A percentile compares a stretch with the other conserved stretches of the same genome.
phyloP scores from a whole-genome alignment of 2,329 filamentous ascomycete species.

The Domatiomyces globalis region DNA sequence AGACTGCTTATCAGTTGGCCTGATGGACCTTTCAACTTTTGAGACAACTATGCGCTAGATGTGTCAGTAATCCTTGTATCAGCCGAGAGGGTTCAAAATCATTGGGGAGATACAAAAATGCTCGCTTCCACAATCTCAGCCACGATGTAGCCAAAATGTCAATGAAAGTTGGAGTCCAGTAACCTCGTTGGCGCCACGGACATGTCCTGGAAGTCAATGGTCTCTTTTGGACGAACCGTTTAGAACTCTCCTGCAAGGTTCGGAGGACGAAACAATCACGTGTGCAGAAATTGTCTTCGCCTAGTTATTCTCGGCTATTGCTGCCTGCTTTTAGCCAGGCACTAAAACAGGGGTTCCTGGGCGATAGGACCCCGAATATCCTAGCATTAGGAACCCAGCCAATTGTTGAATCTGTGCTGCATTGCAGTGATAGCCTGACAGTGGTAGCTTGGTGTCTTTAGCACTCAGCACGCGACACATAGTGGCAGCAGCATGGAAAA shows the following conservation, averaged over 20 bases:
- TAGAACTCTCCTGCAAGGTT: not conserved
- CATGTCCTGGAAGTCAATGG: not conserved
- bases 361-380: too few relatives aligned
- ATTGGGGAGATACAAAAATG: not conserved
- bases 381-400: too few relatives aligned
- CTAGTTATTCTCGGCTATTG: not conserved
- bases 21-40: not conserved
- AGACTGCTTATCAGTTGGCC: not conserved
- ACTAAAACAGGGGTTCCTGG: too few relatives aligned
- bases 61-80: not conserved
- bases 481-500: too few relatives aligned
- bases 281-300: not conserved
- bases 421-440: not conserved
- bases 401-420: too few relatives aligned
- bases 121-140: not conserved
- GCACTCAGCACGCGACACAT: too few relatives aligned
- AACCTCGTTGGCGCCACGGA: not conserved
- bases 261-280: not conserved
- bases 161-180: not conserved
- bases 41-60: not conserved
- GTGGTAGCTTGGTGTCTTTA: too few relatives aligned
- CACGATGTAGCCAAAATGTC: not conserved
- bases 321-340: not conserved
- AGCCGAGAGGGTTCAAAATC: not conserved
- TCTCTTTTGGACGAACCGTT: not conserved